A percentile compares a stretch with the other conserved stretches of the same genome.
Conservation (phyloP, 257 asterid genomes). For the Gardenia jasminoides region DNA sequence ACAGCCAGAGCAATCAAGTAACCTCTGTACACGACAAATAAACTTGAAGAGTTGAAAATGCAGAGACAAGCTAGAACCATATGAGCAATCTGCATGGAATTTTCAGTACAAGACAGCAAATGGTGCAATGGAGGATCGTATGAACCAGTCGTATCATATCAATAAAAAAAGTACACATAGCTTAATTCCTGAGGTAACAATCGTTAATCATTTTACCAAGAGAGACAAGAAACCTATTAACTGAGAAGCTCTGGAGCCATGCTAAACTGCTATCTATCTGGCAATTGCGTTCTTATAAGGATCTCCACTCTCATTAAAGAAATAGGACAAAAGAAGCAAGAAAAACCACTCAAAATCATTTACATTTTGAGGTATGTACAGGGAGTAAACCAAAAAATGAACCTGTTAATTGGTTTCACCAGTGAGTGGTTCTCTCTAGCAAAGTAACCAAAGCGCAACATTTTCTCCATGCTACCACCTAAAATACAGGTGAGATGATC, state of each 20-base stretch:
- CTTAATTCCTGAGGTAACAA: background rate
- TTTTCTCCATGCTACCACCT: background rate
- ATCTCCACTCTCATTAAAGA: background rate
- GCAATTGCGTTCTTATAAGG: background rate
- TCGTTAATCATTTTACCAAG: background rate
- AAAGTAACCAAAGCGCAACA: background rate
- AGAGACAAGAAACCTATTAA: background rate
- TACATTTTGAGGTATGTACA: constrained; percentile 5
- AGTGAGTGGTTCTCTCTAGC: constrained; percentile 1
- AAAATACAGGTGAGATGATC: constrained; percentile 1
- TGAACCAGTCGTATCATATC: background rate
- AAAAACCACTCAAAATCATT: constrained; percentile 9
- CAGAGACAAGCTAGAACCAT: background rate
- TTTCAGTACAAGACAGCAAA: background rate
- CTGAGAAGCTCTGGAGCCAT: background rate
- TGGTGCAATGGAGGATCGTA: background rate
- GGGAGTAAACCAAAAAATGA: background rate
- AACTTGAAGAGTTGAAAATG: background rate
- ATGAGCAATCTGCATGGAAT: background rate
- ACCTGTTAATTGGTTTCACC: background rate
- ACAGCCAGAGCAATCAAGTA: background rate
- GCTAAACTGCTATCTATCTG: background rate
- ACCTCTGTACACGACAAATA: background rate
- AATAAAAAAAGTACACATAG: background rate
- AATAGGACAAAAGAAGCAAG: background rate